Evolutionary conservation across 148 eudicot genomes (phyloP).

Genomic region (Rhododendron ferrugineum): DNA sequence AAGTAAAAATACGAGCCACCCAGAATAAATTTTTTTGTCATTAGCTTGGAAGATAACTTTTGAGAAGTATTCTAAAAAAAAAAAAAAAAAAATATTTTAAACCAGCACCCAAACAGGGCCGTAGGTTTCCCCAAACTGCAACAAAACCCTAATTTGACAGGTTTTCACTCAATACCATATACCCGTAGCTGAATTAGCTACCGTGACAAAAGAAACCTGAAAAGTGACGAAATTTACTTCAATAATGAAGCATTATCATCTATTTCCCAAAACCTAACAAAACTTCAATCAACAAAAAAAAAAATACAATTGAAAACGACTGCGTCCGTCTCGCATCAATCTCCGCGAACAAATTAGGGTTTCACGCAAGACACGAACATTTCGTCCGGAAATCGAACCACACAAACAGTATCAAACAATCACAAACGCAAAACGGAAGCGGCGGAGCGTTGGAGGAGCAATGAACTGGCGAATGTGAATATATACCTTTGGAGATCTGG

Average conservation of each 20-base stretch:
- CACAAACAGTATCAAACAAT: not conserved
- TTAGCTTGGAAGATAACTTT: not conserved
- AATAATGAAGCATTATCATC: not conserved
- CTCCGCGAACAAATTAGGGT: conserved; percentile 3
- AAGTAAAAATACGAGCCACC: not conserved
- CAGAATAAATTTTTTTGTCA: not conserved
- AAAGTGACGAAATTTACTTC: not conserved
- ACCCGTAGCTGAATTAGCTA: not conserved
- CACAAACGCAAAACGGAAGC: not conserved
- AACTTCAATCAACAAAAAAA: not conserved
- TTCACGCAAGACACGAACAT: not conserved
- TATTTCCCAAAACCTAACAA: not conserved
- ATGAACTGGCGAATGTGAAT: not conserved
- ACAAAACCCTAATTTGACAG: conserved; percentile 3
- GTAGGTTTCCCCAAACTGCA: not conserved
- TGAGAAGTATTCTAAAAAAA: not conserved
- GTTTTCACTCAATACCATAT: not conserved
- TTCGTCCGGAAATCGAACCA: not conserved
- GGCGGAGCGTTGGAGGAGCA: not conserved
- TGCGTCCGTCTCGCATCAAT: not conserved
- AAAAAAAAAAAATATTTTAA: not conserved
- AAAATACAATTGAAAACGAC: not conserved
- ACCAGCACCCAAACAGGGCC: not conserved
- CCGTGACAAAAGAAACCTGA: not conserved
- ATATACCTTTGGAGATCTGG: conserved; percentile 65